phyloP scores from a whole-genome alignment of 2,329 filamentous ascomycete species.

The Oidium heveae region DNA sequence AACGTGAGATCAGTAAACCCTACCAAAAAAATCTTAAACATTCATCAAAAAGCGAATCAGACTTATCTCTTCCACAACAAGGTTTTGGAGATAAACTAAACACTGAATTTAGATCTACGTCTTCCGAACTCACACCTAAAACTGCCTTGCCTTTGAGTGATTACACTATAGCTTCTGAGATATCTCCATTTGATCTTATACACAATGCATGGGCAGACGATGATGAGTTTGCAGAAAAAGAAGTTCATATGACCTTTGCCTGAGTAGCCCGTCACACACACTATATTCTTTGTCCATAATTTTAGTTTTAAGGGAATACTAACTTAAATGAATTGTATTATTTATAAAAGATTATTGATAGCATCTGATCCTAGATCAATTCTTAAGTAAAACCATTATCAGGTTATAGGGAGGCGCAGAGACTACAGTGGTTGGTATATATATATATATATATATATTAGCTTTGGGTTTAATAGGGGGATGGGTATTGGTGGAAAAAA shows the following conservation, averaged over 20 bases:
- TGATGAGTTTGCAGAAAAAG: slow-evolving; percentile 39
- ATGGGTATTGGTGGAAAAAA: too few relatives aligned
- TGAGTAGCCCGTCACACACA: neutral
- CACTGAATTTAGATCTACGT: neutral
- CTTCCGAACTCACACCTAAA: neutral
- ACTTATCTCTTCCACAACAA: neutral
- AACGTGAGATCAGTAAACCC: slow-evolving; percentile 34
- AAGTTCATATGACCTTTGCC: slow-evolving; percentile 55
- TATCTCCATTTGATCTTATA: slow-evolving; percentile 18
- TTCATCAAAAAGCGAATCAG: slow-evolving; percentile 16
- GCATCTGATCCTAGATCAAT: neutral
- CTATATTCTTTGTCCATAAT: neutral
- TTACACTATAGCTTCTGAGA: neutral
- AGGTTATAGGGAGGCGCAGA: neutral
- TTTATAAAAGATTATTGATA: neutral
- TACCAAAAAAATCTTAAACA: slow-evolving; percentile 37
- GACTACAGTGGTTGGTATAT: too few relatives aligned
- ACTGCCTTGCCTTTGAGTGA: neutral
- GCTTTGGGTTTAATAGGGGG: too few relatives aligned
- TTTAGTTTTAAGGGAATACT: neutral
- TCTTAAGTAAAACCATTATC: neutral
- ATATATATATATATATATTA: too few relatives aligned
- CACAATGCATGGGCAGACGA: slow-evolving; percentile 51
- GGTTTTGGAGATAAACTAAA: neutral
- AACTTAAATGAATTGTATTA: neutral